These are phyloP conservation scores for Eutrema salsugineum DNA, from an alignment of 441 rosid genomes.

Conservation along the genomic window DNA sequence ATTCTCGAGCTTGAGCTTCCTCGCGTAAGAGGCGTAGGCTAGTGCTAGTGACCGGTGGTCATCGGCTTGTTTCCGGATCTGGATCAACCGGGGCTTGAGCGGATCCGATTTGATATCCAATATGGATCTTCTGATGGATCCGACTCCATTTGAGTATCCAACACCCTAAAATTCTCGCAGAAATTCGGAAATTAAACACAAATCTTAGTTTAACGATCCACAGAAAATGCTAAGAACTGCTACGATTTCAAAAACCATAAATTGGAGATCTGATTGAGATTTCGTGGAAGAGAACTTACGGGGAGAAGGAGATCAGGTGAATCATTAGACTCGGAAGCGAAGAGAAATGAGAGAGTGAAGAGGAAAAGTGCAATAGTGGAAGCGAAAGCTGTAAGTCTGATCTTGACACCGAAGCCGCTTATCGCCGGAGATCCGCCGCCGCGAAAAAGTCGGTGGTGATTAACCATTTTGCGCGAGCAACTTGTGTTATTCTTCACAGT, in stretches of 20 bases:
- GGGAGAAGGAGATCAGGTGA: conserved; percentile 42
- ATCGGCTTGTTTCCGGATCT: conserved; percentile 93
- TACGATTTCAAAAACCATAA: neutral
- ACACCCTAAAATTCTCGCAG: conserved; percentile 40
- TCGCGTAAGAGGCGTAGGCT: conserved; percentile 91
- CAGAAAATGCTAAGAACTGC: neutral
- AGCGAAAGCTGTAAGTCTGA: conserved; percentile 45
- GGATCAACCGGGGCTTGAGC: conserved; percentile 78
- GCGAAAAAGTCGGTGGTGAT: conserved; percentile 45
- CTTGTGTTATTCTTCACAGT: neutral
- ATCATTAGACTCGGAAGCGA: conserved; percentile 41
- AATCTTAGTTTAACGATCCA: neutral
- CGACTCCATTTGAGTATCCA: conserved; percentile 36
- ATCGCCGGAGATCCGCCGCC: conserved; percentile 34
- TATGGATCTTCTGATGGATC: conserved; percentile 66
- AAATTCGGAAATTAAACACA: neutral
- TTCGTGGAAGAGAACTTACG: conserved; percentile 36
- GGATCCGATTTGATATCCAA: conserved; percentile 89
- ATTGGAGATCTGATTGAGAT: conserved; percentile 4
- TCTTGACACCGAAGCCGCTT: conserved; percentile 23
- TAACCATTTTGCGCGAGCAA: conserved; percentile 45
- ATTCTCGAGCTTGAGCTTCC: conserved; percentile 93
- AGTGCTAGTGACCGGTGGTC: conserved; percentile 76
- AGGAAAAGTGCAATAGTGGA: conserved; percentile 41
- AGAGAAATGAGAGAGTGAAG: conserved; percentile 53